Evolutionary conservation across 1,284 basidiomycete species (phyloP), one percentile per base, ranked within the genome.

Genomic region (Ustilago curta): DNA sequence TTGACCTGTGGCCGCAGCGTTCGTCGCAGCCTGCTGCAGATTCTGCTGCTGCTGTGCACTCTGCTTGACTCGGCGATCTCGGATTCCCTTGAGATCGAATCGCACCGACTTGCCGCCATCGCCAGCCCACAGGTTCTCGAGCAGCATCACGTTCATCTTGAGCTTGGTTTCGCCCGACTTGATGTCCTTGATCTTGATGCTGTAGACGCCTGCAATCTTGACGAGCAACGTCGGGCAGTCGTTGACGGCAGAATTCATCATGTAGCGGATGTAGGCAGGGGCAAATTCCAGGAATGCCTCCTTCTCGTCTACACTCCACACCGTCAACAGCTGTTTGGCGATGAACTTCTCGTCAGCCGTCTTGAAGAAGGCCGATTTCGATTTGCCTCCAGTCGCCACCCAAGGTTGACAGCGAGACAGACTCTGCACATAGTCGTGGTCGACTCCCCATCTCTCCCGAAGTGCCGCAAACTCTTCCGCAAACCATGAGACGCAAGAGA

Each of bases 401-500:
- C 79, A 81, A 8, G 64, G 69, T 51, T 70, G 64, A 44, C 70
- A 82, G 23, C 79, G 67, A 37, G 78, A 74, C 23, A 82, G 62
- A 31, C 76, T 78, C 45, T 72, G 64, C 12, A 70, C 74, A 44
- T 77, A 82, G 58, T 77, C 79, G 51, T 72, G 65, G 29, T 71
- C 71, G 25, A 81, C 61, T 1, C 78, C 79, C 80, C 80, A 82
- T 37, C 59, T 58, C 32, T 70, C 59, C 8, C 80, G 77, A 27
- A 82, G 62, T 31, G 72, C 69, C 8, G 75, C 70, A 69, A 82
- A 82, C 44, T 81, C 79, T 45, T 78, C 77, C n/a, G 80, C 80
- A 43, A 81, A 81, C 80, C 80, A 82, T 12, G 78, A 76, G 32
- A 79, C 72, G 59, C 80, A 82, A 9, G 80, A 81, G 51, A 82